A percentile compares a stretch with the other conserved stretches of the same genome.
Evolutionary conservation across 441 rosid species (phyloP).

Genomic region (Erysimum cheiri): DNA sequence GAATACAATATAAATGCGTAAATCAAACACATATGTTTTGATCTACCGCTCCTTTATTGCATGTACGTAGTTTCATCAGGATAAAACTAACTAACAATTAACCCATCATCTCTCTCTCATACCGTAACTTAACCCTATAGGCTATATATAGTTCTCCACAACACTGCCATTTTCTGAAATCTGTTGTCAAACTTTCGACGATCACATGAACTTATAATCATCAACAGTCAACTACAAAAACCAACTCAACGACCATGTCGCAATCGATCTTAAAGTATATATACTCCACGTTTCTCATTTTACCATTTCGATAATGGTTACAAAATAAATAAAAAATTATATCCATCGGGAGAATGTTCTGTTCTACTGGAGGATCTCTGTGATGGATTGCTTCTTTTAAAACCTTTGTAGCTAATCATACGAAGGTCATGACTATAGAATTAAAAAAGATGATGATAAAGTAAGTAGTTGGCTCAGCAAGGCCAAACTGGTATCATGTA

Average conservation of each 20-base stretch:
- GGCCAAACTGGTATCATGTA: too few relatives aligned
- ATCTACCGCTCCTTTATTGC: neutral
- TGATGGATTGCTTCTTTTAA: neutral
- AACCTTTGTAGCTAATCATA: too few relatives aligned
- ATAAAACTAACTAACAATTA: neutral
- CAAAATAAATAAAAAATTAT: neutral
- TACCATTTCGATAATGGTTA: neutral
- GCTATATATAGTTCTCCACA: neutral
- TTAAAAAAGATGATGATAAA: too few relatives aligned
- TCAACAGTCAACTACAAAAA: neutral
- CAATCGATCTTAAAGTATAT: neutral
- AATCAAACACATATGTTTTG: neutral
- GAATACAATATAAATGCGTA: neutral
- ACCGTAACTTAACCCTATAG: neutral
- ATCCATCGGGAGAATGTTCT: neutral
- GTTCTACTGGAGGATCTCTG: neutral
- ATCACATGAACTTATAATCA: neutral
- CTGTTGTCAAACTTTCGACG: neutral
- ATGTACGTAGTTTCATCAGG: neutral
- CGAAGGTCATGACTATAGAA: too few relatives aligned
- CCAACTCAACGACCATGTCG: neutral
- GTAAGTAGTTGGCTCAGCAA: too few relatives aligned
- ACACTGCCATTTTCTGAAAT: neutral
- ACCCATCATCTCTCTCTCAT: neutral
- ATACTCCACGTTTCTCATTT: neutral